Percentiles rank a stretch among this genome's conserved stretches.
Evolutionary conservation across 176 grass and related monocot genomes (phyloP).

Genomic region (Aegilops longissima): DNA sequence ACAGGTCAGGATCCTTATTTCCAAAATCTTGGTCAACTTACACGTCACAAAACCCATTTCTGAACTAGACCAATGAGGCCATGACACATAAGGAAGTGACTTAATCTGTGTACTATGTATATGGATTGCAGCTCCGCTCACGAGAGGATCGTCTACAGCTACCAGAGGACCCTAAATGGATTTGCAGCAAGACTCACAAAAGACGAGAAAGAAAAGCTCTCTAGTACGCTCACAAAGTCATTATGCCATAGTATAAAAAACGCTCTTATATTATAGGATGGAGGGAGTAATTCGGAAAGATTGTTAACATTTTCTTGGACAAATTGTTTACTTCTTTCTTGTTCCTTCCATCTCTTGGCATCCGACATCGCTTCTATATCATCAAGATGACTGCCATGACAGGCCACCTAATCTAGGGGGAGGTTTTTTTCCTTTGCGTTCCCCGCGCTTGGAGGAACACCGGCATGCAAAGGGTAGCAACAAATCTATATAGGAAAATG

Average conservation of each 20-base stretch:
- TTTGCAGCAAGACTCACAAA: conserved; percentile 32
- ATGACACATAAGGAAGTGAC: neutral
- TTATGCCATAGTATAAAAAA: no score
- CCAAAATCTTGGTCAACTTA: neutral
- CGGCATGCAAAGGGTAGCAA: no score
- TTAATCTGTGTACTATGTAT: neutral
- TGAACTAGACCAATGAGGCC: neutral
- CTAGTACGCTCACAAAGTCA: conserved; percentile 12
- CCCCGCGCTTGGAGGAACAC: no score
- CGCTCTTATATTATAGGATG: no score
- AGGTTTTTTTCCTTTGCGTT: no score
- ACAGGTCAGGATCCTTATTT: conserved; percentile 16
- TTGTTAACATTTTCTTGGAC: neutral
- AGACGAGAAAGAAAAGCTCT: conserved; percentile 10
- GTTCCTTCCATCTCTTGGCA: no score
- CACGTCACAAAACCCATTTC: neutral
- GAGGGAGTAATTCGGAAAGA: no score
- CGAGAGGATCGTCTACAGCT: conserved; percentile 41
- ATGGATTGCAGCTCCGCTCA: conserved; percentile 22
- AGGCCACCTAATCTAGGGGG: no score
- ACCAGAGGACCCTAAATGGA: conserved; percentile 40
- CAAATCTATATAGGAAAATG: no score
- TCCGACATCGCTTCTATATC: no score
- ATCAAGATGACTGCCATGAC: no score
- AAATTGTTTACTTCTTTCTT: neutral